Evolutionary conservation across 2,329 filamentous ascomycete species (phyloP), one percentile per base, ranked within the genome.

Genomic region (Talaromyces sp.): DNA sequence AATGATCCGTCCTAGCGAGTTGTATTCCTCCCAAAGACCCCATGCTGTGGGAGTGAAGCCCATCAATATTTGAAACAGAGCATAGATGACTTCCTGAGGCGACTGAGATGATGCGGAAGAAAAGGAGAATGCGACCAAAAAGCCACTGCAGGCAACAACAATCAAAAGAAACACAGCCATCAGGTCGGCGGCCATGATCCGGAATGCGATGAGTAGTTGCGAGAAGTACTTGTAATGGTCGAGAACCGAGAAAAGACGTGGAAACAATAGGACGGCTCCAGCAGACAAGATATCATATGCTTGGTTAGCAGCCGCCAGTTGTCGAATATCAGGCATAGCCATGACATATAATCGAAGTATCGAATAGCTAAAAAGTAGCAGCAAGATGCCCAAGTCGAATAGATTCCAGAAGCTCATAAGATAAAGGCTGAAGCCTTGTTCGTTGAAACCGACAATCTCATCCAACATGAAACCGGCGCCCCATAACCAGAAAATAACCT

Each of bases 371-470:
- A 96, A 88, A 70, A 97, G 87, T 67, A 97, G 82, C 27, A 96
- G 80, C 61, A 97, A 80, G 62, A 97, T 97, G 9, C 93, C 93
- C 43, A 97, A 82, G 74, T 97, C 94, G 76, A 97, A 97, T 43
- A 93, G 87, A 76, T 97, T 97, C 94, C 94, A 97, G 76, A 97
- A 95, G 75, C 92, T 96, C 88, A 97, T 94, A 73, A 97, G 92
- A 79, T 97, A 98, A 35, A 98, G 86, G 43, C 93, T 93, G 75
- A 97, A 97, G 2, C 94, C 94, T 78, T 97, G 93, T 77, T 98
- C 94, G 70, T 93, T 97, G 82, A 97, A 97, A 11, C 93, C 93
- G 19, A 97, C 93, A 25, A 98, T 86, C 78, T 97, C 94, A 73
- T 97, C 94, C 37, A 97, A 86, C 92, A 97, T 96, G 77, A 96